These are phyloP conservation scores for Crucihimalaya himalaica DNA, from an alignment of 345 rosid species.

Conservation along the genomic window DNA sequence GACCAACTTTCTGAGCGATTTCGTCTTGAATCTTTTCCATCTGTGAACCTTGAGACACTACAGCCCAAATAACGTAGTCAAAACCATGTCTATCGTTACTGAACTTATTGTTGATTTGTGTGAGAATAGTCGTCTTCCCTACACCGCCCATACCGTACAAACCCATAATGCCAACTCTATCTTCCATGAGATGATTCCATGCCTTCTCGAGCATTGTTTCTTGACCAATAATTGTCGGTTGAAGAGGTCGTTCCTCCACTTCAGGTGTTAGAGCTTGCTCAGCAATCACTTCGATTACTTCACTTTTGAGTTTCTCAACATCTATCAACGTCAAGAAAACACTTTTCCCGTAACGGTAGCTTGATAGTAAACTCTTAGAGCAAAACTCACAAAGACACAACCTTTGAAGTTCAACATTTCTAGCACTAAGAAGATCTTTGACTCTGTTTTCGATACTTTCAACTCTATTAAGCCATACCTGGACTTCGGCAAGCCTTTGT, in stretches of 20 bases:
- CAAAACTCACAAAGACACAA: not conserved
- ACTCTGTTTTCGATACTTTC: not conserved
- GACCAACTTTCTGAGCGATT: not conserved
- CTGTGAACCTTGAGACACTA: slow-evolving; percentile 11
- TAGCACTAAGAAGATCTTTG: not conserved
- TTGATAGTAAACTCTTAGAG: not conserved
- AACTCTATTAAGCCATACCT: slow-evolving; percentile 26
- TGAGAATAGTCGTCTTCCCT: slow-evolving; percentile 40
- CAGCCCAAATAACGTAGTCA: slow-evolving; percentile 27
- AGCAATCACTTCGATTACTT: not conserved
- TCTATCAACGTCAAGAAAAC: not conserved
- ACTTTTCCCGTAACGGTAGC: not conserved
- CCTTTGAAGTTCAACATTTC: not conserved
- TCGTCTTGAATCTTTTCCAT: slow-evolving; percentile 20
- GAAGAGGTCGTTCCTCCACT: not conserved
- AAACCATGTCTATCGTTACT: not conserved
- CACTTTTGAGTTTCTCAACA: not conserved
- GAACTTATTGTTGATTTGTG: slow-evolving; percentile 22
- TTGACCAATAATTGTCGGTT: slow-evolving; percentile 17
- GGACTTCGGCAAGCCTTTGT: not conserved
- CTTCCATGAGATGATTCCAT: slow-evolving; percentile 8
- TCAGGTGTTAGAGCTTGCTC: not conserved
- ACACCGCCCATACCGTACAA: slow-evolving; percentile 26
- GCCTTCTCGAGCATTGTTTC: not conserved
- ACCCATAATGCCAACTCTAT: slow-evolving; percentile 15